phyloP scores from a whole-genome alignment of 441 rosid genomes.

The California macrophylla region DNA sequence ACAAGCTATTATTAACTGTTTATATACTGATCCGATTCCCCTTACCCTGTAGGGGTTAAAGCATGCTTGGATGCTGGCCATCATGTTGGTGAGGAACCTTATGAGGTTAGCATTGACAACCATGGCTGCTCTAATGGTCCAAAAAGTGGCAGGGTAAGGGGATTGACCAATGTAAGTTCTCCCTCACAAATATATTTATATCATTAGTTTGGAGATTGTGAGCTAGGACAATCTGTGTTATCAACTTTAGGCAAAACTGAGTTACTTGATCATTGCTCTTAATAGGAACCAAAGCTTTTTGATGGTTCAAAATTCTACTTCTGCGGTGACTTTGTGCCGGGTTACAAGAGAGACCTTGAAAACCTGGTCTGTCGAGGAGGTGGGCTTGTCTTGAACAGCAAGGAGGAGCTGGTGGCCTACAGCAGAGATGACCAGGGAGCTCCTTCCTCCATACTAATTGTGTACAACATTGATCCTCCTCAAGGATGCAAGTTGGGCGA shows the following conservation, averaged over 20 bases:
- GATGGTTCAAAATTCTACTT: constrained; percentile 49
- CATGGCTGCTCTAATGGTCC: constrained; percentile 63
- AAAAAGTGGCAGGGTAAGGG: constrained; percentile 55
- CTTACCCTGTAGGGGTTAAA: constrained; percentile 54
- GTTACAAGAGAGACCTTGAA: constrained; percentile 57
- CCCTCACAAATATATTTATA: neutral
- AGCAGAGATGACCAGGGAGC: constrained; percentile 15
- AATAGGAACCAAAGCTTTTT: constrained; percentile 68
- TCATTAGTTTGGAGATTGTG: neutral
- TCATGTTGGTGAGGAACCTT: constrained; percentile 53
- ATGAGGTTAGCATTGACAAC: constrained; percentile 56
- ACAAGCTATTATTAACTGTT: too few species aligned
- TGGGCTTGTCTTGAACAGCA: constrained; percentile 37
- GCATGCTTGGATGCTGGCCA: constrained; percentile 49
- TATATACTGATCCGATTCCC: neutral
- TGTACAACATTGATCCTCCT: constrained; percentile 65
- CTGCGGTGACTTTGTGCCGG: constrained; percentile 43
- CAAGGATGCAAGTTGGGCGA: constrained; percentile 52
- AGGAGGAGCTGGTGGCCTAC: constrained; percentile 28
- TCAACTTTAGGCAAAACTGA: too few species aligned
- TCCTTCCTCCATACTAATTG: constrained; percentile 30
- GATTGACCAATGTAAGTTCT: constrained; percentile 36
- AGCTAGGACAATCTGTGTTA: neutral
- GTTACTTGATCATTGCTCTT: neutral
- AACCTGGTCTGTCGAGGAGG: constrained; percentile 54